Base-by-base conservation (phyloP, 2,329 filamentous ascomycete genomes). In the Colletotrichum nymphaeae region DNA sequence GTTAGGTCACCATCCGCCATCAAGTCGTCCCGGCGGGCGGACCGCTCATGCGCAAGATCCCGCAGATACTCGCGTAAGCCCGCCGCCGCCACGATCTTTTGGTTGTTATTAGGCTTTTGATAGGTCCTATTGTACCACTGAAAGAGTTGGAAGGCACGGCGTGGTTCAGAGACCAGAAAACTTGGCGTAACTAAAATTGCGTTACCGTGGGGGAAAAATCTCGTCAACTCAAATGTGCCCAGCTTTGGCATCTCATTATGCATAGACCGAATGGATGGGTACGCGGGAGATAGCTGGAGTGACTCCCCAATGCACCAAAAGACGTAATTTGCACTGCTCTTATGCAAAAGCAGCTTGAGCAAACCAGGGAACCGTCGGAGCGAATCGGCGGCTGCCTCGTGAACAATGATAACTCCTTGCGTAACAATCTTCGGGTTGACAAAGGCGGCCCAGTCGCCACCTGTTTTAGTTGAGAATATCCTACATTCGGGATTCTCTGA, bases 371-470 rank as follows among this genome's bases (percentile, higher is more conserved):
- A 83, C 3, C 79, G 79, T 8, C 84, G 80, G 6, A 87, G 72
- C 5, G 78, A 78, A 77, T 79, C 81, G 11, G 83, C 74, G 5
- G 80, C 80, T 14, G 83, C 79, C 76, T 88, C 86, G 71, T 89
- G 86, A 3, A 89, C 78, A 46, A 89, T 84, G 12, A 88, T 77
- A 62, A 77, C 74, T 24, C 81, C 79, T 55, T 76, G 63, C 0
- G 76, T 69, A 14, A 70, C 71, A 3, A 76, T 72, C 22, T 78
- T 79, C 5, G 71, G 55, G 16, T 71, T 37, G 9, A 79, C 35
- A 73, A 91, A 90, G 22, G 79, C 80, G 5, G 78, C 74, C 88
- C 89, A 91, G 9, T 86, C 81, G 1, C 88, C 88, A 6, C 82
- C 46, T 1, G 77, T 77, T 14, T 84, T 76, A 60, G 83, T 85